phyloP scores from a whole-genome alignment of 1,284 basidiomycete genomes.

The Melampsora larici-populina region DNA sequence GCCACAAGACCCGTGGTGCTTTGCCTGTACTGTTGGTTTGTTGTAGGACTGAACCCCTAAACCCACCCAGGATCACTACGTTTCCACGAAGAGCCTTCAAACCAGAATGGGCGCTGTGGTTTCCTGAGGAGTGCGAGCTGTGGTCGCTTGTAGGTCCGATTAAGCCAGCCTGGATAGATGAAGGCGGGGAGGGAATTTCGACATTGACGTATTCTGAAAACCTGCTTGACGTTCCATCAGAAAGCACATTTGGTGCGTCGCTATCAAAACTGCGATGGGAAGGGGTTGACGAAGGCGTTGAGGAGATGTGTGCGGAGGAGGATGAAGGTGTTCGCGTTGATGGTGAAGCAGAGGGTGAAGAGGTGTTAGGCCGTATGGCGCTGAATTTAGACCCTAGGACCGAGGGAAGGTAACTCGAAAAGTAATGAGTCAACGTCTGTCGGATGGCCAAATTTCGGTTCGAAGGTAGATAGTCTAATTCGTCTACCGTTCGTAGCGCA shows the following conservation, averaged over 20 bases:
- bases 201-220: not conserved
- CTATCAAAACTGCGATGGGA: not conserved
- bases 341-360: not conserved
- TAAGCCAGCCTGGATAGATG: not conserved
- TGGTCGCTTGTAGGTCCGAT: not conserved
- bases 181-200: not conserved
- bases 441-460: not conserved
- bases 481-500: not conserved
- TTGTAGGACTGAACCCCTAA: conserved; percentile 51
- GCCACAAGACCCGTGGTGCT: conserved; percentile 48
- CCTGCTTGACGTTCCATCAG: not conserved
- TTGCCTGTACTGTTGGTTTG: not conserved
- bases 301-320: not conserved
- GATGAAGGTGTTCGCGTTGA: not conserved
- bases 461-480: not conserved
- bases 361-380: not conserved
- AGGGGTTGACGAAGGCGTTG: not conserved
- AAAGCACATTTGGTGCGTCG: not conserved
- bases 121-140: not conserved
- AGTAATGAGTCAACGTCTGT: not conserved
- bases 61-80: conserved; percentile 53
- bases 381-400: not conserved
- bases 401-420: not conserved
- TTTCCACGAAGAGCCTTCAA: conserved; percentile 51
- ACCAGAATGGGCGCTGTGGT: not conserved